Evolutionary conservation across 1,284 basidiomycete genomes (phyloP).

Genomic region (Anthracocystis walkeri): DNA sequence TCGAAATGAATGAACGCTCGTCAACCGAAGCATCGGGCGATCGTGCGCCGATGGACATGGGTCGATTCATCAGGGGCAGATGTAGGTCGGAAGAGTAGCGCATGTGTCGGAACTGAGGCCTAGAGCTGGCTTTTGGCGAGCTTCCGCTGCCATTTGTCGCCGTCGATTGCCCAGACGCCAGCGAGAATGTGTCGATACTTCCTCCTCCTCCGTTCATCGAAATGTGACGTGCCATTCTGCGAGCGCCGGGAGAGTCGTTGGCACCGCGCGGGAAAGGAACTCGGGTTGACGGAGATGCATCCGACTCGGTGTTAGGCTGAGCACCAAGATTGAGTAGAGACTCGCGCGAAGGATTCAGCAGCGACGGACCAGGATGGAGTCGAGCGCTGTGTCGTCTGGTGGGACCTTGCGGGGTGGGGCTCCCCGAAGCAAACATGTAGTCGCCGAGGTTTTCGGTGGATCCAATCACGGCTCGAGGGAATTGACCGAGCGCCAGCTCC

Average conservation of each 20-base stretch:
- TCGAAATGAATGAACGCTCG: constrained; percentile 39
- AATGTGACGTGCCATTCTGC: constrained; percentile 49
- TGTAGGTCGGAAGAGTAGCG: constrained; percentile 64
- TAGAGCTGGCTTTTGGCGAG: constrained; percentile 38
- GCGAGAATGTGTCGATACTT: constrained; percentile 29
- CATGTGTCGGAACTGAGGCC: constrained; percentile 52
- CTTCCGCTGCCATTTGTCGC: constrained; percentile 21
- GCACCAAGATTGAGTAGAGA: constrained; percentile 30
- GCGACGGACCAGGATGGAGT: constrained; percentile 46
- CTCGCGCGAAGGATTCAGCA: constrained; percentile 60
- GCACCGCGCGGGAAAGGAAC: constrained; percentile 56
- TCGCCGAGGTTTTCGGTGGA: constrained; percentile 54
- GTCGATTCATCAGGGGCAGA: constrained; percentile 30
- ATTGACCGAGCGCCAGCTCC: constrained; percentile 55
- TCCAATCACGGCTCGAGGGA: constrained; percentile 42
- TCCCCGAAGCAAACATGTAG: constrained; percentile 35
- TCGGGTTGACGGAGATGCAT: constrained; percentile 32
- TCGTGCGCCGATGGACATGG: constrained; percentile 21
- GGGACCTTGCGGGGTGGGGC: constrained; percentile 52
- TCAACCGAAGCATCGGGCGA: constrained; percentile 38
- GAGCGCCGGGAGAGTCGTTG: constrained; percentile 51
- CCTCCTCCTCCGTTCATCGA: constrained; percentile 49
- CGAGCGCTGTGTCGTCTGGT: constrained; percentile 59
- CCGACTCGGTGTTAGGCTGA: constrained; percentile 17
- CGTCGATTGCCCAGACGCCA: constrained; percentile 29